Conservation (phyloP, 495 filamentous ascomycete genomes). For the Xylaria acuta region DNA sequence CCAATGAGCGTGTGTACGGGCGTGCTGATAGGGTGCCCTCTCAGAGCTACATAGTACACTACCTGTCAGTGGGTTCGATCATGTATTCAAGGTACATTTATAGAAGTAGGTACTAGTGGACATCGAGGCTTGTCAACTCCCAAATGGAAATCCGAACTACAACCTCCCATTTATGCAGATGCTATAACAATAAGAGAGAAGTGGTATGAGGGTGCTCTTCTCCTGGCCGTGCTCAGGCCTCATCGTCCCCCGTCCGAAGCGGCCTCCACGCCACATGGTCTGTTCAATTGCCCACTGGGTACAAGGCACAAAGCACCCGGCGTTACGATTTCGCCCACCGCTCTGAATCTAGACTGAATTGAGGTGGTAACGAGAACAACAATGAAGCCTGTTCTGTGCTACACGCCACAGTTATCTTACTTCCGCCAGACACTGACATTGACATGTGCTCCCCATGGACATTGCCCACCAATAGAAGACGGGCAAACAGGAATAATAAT, state of each 20-base stretch:
- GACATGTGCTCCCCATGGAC: neutral
- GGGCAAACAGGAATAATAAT: neutral
- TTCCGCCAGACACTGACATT: neutral
- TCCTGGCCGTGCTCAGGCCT: slow-evolving; percentile 5
- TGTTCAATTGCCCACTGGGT: slow-evolving; percentile 6
- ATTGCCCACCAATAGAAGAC: neutral
- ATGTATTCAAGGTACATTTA: slow-evolving; percentile 5
- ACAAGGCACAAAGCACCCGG: slow-evolving; percentile 3
- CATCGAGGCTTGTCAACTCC: neutral
- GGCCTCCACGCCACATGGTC: slow-evolving; percentile 3
- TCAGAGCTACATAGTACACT: neutral
- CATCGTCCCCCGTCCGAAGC: neutral
- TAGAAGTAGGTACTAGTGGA: neutral
- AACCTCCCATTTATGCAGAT: neutral
- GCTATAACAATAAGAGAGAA: neutral
- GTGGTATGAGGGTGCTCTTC: neutral
- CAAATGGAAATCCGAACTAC: slow-evolving; percentile 7
- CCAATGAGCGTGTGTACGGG: neutral
- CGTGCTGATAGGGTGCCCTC: neutral
- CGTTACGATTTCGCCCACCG: neutral
- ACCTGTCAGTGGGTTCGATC: neutral
- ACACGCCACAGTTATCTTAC: slow-evolving; percentile 17
- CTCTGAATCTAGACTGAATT: slow-evolving; percentile 16
- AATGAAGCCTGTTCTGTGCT: neutral
- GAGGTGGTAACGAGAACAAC: slow-evolving; percentile 1